phyloP scores from a whole-genome alignment of 1,284 basidiomycete species.

The Leucoagaricus sp. region DNA sequence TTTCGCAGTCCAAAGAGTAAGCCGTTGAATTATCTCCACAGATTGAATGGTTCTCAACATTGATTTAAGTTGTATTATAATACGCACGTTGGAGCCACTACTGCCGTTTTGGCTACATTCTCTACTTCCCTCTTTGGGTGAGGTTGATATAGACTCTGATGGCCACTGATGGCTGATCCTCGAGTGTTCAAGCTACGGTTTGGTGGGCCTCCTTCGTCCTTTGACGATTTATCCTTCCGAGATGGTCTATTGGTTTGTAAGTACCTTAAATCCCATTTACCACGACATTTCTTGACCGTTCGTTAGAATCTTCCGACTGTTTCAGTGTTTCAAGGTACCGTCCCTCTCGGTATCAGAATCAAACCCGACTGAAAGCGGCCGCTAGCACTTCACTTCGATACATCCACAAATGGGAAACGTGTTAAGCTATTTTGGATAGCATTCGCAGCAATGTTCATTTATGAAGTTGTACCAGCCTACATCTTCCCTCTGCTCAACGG shows the following conservation, averaged over 20 bases:
- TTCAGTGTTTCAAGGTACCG: conserved; percentile 65
- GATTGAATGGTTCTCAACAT: background rate
- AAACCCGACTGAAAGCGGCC: too few relatives aligned
- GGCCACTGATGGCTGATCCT: background rate
- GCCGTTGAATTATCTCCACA: conserved; percentile 20
- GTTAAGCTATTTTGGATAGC: conserved; percentile 64
- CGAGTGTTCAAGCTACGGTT: conserved; percentile 45
- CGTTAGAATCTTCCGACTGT: conserved; percentile 56
- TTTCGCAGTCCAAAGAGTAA: conserved; percentile 61
- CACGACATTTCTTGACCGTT: background rate
- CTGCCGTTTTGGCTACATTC: conserved; percentile 64
- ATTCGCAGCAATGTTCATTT: conserved; percentile 56
- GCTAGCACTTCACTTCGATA: conserved; percentile 55
- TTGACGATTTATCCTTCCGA: conserved; percentile 70
- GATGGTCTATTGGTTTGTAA: conserved; percentile 67
- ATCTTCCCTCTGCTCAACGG: conserved; percentile 63
- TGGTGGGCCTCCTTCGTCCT: conserved; percentile 57
- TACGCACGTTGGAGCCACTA: conserved; percentile 53
- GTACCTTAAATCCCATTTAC: too few relatives aligned
- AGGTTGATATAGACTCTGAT: conserved; percentile 11
- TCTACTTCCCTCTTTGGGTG: conserved; percentile 67
- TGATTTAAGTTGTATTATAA: conserved; percentile 58
- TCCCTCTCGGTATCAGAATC: too few relatives aligned
- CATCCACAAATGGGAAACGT: conserved; percentile 47
- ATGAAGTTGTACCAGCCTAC: conserved; percentile 60